These are phyloP conservation scores for Mortierella hygrophila DNA, from an alignment of 192 early-diverging fungal genomes.

Conservation along the genomic window DNA sequence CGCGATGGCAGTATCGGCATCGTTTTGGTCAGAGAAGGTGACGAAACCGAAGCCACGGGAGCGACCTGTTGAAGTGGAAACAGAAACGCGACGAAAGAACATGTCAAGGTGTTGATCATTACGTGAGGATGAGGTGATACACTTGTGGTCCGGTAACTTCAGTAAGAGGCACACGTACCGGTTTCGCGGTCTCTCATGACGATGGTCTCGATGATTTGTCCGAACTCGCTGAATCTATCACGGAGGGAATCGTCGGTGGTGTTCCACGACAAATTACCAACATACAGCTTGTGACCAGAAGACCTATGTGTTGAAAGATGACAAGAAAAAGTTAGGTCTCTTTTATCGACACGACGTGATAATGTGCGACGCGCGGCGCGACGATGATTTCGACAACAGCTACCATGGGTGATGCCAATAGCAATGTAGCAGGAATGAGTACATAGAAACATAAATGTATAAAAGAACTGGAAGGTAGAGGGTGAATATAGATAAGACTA, in stretches of 20 bases:
- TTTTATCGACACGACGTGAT: background rate
- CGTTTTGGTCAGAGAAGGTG: slow-evolving; percentile 61
- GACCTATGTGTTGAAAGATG: slow-evolving; percentile 18
- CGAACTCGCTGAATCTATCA: slow-evolving; percentile 71
- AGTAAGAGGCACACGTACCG: slow-evolving; percentile 58
- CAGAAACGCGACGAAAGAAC: background rate
- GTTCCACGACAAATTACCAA: slow-evolving; percentile 77
- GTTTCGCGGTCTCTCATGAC: slow-evolving; percentile 82
- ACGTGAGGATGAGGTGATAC: background rate
- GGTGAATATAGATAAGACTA: too few relatives aligned
- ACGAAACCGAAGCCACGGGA: slow-evolving; percentile 92
- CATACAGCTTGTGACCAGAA: slow-evolving; percentile 64
- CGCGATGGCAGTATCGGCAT: slow-evolving; percentile 72
- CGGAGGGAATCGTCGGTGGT: slow-evolving; percentile 73
- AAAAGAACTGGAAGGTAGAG: too few relatives aligned
- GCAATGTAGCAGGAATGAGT: too few relatives aligned
- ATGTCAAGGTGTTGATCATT: background rate
- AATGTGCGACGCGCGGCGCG: too few relatives aligned
- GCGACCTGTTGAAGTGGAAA: slow-evolving; percentile 61
- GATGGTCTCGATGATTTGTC: slow-evolving; percentile 71
- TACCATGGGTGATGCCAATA: too few relatives aligned
- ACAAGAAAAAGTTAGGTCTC: background rate
- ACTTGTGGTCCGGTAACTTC: background rate
- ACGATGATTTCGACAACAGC: too few relatives aligned
- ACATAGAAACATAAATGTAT: too few relatives aligned